These are phyloP conservation scores for Yarrowia deformans DNA, from an alignment of 805 yeast species.

Conservation along the genomic window DNA sequence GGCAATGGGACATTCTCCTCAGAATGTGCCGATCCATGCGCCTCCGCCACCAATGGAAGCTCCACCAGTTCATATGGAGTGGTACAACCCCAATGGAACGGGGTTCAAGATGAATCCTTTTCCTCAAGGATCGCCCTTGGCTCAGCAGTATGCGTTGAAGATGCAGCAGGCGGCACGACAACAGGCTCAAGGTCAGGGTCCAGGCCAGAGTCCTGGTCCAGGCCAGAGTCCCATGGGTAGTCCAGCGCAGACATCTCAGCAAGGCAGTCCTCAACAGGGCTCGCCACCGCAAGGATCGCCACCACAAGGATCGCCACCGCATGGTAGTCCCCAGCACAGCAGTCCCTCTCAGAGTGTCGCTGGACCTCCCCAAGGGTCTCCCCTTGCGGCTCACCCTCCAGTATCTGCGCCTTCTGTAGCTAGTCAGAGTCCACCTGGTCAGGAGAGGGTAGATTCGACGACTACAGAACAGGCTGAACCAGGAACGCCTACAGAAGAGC, in stretches of 20 bases:
- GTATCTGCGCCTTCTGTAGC: neutral
- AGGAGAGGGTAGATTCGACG: neutral
- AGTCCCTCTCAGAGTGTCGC: no score
- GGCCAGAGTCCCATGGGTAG: neutral
- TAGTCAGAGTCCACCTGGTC: neutral
- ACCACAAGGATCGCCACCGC: no score
- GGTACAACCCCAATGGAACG: slow-evolving; percentile 17
- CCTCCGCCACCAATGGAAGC: slow-evolving; percentile 6
- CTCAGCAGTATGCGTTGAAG: slow-evolving; percentile 22
- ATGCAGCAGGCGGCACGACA: slow-evolving; percentile 1
- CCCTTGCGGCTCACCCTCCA: neutral
- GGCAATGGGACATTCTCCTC: neutral
- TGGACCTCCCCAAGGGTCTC: neutral
- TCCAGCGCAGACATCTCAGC: neutral
- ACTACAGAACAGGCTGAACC: neutral
- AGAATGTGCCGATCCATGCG: neutral
- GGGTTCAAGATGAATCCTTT: slow-evolving; percentile 32
- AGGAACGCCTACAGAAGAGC: neutral
- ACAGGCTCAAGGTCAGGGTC: slow-evolving; percentile 1
- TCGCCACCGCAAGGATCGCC: neutral
- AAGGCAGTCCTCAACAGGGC: no score
- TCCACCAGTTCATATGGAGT: slow-evolving; percentile 19
- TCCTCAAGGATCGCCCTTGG: slow-evolving; percentile 16
- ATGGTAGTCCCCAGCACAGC: no score
- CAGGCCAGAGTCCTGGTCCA: neutral